Conservation (phyloP, 2,329 filamentous ascomycete species). For the Penicillium sp. region DNA sequence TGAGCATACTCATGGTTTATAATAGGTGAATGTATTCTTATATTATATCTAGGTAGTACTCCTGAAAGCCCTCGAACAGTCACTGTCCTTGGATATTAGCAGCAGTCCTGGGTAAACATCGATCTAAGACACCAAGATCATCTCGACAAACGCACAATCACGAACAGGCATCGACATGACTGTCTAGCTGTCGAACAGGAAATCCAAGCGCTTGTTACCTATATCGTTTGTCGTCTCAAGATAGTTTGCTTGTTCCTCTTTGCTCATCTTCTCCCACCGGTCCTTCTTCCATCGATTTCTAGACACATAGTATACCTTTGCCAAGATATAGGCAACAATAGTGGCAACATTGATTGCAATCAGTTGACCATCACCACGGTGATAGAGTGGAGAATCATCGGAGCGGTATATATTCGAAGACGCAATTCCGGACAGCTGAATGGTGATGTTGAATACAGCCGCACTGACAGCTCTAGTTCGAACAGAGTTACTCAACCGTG, state of each 20-base stretch:
- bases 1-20: no score
- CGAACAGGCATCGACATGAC: no score
- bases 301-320: conserved; percentile 34
- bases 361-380: conserved; percentile 55
- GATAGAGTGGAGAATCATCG: conserved; percentile 55
- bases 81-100: no score
- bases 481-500: conserved; percentile 40
- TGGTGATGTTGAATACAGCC: conserved; percentile 45
- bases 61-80: no score
- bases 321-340: conserved; percentile 47
- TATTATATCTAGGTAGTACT: no score
- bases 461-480: conserved; percentile 40
- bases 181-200: conserved; percentile 7
- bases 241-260: conserved; percentile 35
- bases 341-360: conserved; percentile 51
- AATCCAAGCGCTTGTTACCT: conserved; percentile 41
- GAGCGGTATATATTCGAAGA: conserved; percentile 50
- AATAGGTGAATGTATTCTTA: no score
- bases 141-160: no score
- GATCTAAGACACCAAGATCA: no score
- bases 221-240: conserved; percentile 34
- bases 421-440: conserved; percentile 41
- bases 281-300: conserved; percentile 8
- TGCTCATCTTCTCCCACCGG: conserved; percentile 37
- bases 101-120: no score